phyloP scores from a whole-genome alignment of 371 early-diverging fungal species.

The Mucor saturninus region DNA sequence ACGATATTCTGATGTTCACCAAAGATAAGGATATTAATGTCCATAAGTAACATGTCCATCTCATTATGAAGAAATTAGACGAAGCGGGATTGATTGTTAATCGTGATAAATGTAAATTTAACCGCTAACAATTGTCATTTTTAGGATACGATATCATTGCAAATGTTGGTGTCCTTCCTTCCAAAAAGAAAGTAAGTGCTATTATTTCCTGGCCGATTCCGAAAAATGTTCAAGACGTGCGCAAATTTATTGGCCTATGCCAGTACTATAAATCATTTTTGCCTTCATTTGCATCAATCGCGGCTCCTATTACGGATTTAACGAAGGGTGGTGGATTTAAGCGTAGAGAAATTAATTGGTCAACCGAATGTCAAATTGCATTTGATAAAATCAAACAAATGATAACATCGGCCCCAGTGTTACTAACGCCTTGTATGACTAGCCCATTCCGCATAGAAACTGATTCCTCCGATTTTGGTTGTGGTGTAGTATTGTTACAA shows the following conservation, averaged over 20 bases:
- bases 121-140: constrained; percentile 35
- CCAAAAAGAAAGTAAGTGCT: constrained; percentile 25
- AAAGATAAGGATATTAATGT: constrained; percentile 32
- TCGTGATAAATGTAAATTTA: constrained; percentile 60
- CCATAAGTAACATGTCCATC: constrained; percentile 42
- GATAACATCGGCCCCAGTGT: constrained; percentile 13
- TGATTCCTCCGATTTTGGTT: constrained; percentile 36
- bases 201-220: constrained; percentile 44
- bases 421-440: constrained; percentile 24
- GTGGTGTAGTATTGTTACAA: constrained; percentile 38
- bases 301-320: constrained; percentile 43
- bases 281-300: constrained; percentile 35
- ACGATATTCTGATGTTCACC: constrained; percentile 66
- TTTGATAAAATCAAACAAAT: constrained; percentile 9
- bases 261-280: constrained; percentile 42
- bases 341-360: constrained; percentile 10
- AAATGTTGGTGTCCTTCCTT: constrained; percentile 31
- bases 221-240: constrained; percentile 37
- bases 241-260: constrained; percentile 35
- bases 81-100: constrained; percentile 29
- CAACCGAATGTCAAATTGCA: background rate
- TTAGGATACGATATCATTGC: constrained; percentile 46
- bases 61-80: constrained; percentile 40
- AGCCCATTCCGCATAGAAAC: constrained; percentile 35
- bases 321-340: constrained; percentile 23